Base-by-base conservation (phyloP, 352 stramenopile genomes). In the Phytophthora citrophthora region DNA sequence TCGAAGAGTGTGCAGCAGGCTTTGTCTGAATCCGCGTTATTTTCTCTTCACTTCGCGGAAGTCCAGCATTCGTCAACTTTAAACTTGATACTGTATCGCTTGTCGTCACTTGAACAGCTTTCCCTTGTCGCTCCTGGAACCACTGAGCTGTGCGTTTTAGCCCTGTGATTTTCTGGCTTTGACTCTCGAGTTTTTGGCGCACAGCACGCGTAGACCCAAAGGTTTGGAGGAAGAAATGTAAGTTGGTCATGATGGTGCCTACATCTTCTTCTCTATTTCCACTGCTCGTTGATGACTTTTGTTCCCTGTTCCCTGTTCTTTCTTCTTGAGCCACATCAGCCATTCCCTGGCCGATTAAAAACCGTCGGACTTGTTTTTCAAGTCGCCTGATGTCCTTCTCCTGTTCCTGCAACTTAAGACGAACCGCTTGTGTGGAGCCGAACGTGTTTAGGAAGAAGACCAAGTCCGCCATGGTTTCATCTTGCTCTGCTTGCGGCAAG, bases 381-480 rank as follows among this genome's bases (percentile, higher is more conserved):
- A 67, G 47, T 2, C 36, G 50, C 13, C n/a, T 11, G 24, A 62
- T 46, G 15, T 63, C 53, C 20, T n/a, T 57, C 41, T 43, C 16
- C 45, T 68, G 52, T 34, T 52, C 52, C 3, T 48, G 44, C 34
- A 63, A n/a, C 15, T 57, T 63, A 44, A n/a, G 15, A 20, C 60
- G 45, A 0, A 63, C 60, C 0, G 52, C 60, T 15, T 27, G 27
- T 4, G 53, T 68, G 20, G 52, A 68, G 40, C 44, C 52, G 10
- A 53, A 68, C 15, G n/a, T 31, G 10, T 57, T 38, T 44, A 68
- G n/a, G 32, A 68, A 68, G 45, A 63, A 68, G 2, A 2, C 24
- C 29, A 68, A 18, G 34, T 63, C 51, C 2, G 11, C 36, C 11
- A 57, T 7, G 2, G 26, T 56, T 16, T 61, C 40, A 2, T 60